Percentiles rank a stretch among this genome's conserved stretches.
Conservation (phyloP, 2,329 filamentous ascomycete species). For the Claviceps sp. region DNA sequence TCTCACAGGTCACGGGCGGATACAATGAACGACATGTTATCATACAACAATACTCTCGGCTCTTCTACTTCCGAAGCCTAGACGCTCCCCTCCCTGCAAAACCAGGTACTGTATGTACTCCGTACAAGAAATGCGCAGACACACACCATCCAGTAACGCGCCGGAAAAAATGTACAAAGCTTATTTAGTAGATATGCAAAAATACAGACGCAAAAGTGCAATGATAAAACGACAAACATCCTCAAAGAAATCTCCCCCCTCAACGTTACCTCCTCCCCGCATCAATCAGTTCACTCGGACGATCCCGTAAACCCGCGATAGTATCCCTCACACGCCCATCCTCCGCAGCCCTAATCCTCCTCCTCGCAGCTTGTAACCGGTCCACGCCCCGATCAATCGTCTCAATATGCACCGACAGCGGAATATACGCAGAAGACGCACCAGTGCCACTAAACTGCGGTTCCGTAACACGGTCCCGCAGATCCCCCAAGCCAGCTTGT, state of each 20-base stretch:
- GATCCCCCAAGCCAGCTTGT: constrained; percentile 53
- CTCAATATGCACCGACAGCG: constrained; percentile 61
- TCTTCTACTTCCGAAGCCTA: too few relatives aligned
- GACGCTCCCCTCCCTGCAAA: too few relatives aligned
- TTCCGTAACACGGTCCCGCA: constrained; percentile 56
- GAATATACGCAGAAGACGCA: constrained; percentile 29
- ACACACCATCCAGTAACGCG: too few relatives aligned
- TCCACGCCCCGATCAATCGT: constrained; percentile 61
- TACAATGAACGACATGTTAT: too few relatives aligned
- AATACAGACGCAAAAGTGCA: too few relatives aligned
- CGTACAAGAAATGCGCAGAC: too few relatives aligned
- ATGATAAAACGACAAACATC: neutral
- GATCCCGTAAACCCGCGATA: constrained; percentile 28
- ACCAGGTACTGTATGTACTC: too few relatives aligned
- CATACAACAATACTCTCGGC: too few relatives aligned
- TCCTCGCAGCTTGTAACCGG: constrained; percentile 51
- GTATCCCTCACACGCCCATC: constrained; percentile 42
- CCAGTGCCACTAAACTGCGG: constrained; percentile 50
- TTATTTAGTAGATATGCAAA: too few relatives aligned
- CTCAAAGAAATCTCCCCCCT: neutral
- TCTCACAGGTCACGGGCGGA: too few relatives aligned
- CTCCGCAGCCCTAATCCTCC: constrained; percentile 44
- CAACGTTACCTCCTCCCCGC: constrained; percentile 7
- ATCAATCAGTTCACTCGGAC: constrained; percentile 29
- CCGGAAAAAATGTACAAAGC: too few relatives aligned